These are phyloP conservation scores for Saccharomycopsis synnaedendra DNA, from an alignment of 805 yeast genomes.

Conservation along the genomic window DNA sequence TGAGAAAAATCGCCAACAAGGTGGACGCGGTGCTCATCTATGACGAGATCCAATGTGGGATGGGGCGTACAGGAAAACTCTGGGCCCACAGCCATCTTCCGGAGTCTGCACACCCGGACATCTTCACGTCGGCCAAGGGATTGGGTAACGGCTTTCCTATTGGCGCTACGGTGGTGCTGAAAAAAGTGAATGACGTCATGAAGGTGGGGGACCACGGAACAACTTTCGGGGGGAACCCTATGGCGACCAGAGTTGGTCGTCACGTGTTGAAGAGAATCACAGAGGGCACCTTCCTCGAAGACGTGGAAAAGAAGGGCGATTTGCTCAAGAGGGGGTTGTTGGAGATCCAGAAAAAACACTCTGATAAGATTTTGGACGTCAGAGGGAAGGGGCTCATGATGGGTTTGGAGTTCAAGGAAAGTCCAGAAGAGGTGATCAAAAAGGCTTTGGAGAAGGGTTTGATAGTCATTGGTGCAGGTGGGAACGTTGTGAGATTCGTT, in stretches of 20 bases:
- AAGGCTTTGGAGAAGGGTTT: conserved; percentile 73
- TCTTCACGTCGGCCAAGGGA: conserved; percentile 90
- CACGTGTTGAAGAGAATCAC: conserved; percentile 66
- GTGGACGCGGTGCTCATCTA: conserved; percentile 70
- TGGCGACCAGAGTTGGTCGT: conserved; percentile 72
- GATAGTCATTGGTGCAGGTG: conserved; percentile 83
- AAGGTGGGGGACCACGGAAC: conserved; percentile 96
- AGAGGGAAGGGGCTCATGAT: conserved; percentile 86
- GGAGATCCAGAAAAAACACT: conserved; percentile 41
- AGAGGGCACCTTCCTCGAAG: conserved; percentile 42
- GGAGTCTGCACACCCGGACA: conserved; percentile 83
- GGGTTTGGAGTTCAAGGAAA: conserved; percentile 66
- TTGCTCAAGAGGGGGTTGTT: conserved; percentile 40
- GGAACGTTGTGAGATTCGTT: conserved; percentile 79
- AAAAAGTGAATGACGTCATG: conserved; percentile 58
- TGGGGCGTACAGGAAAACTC: conserved; percentile 82
- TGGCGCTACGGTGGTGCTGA: conserved; percentile 85
- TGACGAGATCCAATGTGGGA: conserved; percentile 96
- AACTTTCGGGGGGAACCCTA: conserved; percentile 94
- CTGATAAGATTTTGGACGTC: conserved; percentile 50
- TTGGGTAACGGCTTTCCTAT: conserved; percentile 95
- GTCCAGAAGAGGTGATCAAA: conserved; percentile 51
- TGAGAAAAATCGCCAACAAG: conserved; percentile 56
- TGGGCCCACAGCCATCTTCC: conserved; percentile 87
- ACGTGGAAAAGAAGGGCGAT: conserved; percentile 51